These are phyloP conservation scores for Fusarium irregulare DNA, from an alignment of 2,329 filamentous ascomycete genomes.

Conservation along the genomic window DNA sequence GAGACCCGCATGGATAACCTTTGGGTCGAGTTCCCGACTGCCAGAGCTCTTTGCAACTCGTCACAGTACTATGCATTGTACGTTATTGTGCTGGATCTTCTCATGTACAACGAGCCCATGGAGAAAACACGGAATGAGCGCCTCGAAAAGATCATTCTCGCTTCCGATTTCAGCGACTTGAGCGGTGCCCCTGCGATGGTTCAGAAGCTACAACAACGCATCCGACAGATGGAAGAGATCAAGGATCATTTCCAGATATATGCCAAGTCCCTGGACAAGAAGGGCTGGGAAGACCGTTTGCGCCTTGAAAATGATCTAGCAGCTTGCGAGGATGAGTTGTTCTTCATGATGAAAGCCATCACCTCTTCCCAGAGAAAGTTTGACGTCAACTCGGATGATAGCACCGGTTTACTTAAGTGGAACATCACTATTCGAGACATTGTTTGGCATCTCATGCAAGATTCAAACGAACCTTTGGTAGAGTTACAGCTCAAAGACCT, in stretches of 20 bases:
- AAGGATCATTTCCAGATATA: constrained; percentile 96
- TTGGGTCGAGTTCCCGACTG: constrained; percentile 95
- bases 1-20: constrained; percentile 94
- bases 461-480: constrained; percentile 86
- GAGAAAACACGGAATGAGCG: constrained; percentile 98
- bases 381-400: constrained; percentile 73
- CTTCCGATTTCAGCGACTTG: constrained; percentile 97
- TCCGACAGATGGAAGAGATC: constrained; percentile 94
- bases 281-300: constrained; percentile 91
- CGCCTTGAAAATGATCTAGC: constrained; percentile 90
- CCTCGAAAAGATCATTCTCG: constrained; percentile 98
- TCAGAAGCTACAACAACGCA: constrained; percentile 87
- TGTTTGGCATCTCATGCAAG: constrained; percentile 94
- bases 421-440: constrained; percentile 95
- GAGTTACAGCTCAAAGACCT: constrained; percentile 94
- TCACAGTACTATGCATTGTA: constrained; percentile 98
- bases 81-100: constrained; percentile 93
- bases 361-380: constrained; percentile 92
- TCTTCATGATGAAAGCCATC: constrained; percentile 99
- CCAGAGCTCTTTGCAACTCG: constrained; percentile 95
- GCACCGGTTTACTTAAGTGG: constrained; percentile 86
- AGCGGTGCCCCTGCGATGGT: constrained; percentile 95
- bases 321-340: constrained; percentile 93
- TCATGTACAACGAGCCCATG: constrained; percentile 94
- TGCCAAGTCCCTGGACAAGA: constrained; percentile 84